Evolutionary conservation across 192 early-diverging fungal genomes (phyloP), one percentile per base, ranked within the genome.

Genomic region (Podochytrium sp.): DNA sequence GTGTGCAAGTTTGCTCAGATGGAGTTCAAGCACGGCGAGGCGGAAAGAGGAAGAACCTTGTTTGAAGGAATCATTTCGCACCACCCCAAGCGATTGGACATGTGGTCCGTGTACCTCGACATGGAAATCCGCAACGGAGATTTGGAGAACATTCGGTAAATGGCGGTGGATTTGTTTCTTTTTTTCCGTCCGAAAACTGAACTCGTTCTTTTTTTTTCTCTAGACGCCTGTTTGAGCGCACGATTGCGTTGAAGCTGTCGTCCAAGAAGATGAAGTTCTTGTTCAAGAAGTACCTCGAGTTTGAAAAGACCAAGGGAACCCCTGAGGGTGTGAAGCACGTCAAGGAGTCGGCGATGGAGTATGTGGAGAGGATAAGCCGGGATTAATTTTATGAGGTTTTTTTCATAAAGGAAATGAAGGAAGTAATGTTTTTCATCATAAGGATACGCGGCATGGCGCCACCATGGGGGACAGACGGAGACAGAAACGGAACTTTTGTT

Each of bases 261-360:
- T 92, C 94, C 30, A 98, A 96, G 86, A 96, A 97, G 88, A 96
- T 98, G 94, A 98, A 98, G 81, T 98, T 95, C 85, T 90, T 99
- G 75, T 98, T 99, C 83, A 99, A 98, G 84, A 94, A 95, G 83
- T 99, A 93, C 89, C 86, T 99, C 57, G 89, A 90, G 27, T 99
- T 93, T 79, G 98, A 99, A 76, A 97, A 96, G 86, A 85, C 87
- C 35, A 81, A 91, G 73, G 95, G 96, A 27, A 84, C 86, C 47
- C 88, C 87, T 3, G 91, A 94, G 42, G 84, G 89, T 27, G 78
- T 94, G 30, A 92, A 95, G 65, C 87, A 93, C 73, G 97, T 99
- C 34, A 98, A 97, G 83, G 78, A 91, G 75, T 83, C 82, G 51
- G 95, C 97, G 18, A 81, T 94, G 66, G 90, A 88, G 35, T 97